Percentiles rank a stretch among this genome's conserved stretches.
These are phyloP conservation scores for Fusarium coffeatum DNA, from an alignment of 2,329 filamentous ascomycete genomes.

Conservation along the genomic window DNA sequence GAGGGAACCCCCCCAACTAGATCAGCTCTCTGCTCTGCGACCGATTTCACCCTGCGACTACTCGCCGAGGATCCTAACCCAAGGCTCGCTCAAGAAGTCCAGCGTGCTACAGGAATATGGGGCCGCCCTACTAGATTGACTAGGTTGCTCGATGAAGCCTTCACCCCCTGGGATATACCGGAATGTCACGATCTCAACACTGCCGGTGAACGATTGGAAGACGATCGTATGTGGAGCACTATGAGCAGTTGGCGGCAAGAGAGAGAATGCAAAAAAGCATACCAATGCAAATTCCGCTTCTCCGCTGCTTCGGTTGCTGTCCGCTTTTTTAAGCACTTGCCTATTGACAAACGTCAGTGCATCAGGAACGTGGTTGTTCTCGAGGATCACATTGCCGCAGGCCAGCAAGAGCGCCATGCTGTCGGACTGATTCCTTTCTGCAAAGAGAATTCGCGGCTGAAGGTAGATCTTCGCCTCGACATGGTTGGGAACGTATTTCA, in stretches of 20 bases:
- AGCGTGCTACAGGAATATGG: neutral
- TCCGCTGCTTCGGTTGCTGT: constrained; percentile 1
- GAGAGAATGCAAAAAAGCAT: neutral
- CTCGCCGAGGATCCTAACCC: neutral
- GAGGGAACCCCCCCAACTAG: neutral
- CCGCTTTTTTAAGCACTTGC: neutral
- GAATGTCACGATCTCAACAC: fast-evolving
- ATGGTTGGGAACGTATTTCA: neutral
- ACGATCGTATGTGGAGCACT: neutral
- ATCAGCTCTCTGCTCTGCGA: neutral
- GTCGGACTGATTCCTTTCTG: constrained; percentile 11
- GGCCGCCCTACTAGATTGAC: fast-evolving
- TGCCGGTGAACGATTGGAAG: neutral
- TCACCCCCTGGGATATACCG: neutral
- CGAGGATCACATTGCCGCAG: neutral
- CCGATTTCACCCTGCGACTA: neutral
- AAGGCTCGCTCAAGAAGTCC: neutral
- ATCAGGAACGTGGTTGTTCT: neutral
- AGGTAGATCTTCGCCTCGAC: neutral
- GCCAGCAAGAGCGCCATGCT: neutral
- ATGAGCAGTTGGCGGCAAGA: neutral
- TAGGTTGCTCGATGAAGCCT: neutral
- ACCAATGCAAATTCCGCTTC: neutral
- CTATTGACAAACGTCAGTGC: neutral
- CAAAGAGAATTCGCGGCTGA: constrained; percentile 1